Base-by-base conservation (phyloP, 2,329 filamentous ascomycete genomes). In the Fusarium goolgardi region DNA sequence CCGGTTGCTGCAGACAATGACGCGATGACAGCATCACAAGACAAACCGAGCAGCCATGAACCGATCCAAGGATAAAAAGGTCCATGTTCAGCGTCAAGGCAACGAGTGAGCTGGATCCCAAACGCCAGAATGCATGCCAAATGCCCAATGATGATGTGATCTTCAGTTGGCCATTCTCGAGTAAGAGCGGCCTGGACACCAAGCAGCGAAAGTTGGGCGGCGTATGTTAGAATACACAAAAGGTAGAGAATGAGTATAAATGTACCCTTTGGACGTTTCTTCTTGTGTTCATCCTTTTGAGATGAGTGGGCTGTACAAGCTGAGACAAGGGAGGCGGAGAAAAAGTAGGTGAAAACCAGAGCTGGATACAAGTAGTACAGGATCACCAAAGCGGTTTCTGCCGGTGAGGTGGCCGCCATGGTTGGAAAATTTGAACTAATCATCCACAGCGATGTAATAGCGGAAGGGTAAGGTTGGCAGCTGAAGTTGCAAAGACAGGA, bases 31-130 rank as follows among this genome's bases (percentile, higher is more conserved):
- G 83, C 74, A 71, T 93, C 90, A 35, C 86, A 84, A 16, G 82
- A 70, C 10, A 90, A 77, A 16, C 85, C 86, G 18, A 91, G 75
- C 31, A 85, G 68, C 83, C 89, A 91, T 15, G 86, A 86, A 20
- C 88, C 89, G 65, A 86, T 85, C 65, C 88, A 88, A 0, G 89
- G 88, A 69, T 89, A 88, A 83, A 88, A 90, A 12, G 87, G 81
- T 4, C 83, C 81, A 52, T 82, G 80, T 31, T 80, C 74, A 20
- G 81, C 79, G 53, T 87, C 84, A 4, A 81, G 78, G 16, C 91
- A 80, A 21, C 82, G 82, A 40, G 85, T 81, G 60, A 88, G 79
- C 69, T 90, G 82, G 16, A 89, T 83, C 5, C 86, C 84, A 76
- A 90, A 92, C n/a, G 88, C 81, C 29, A 92, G 77, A 45, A 88